These are phyloP conservation scores for Phytopythium aichiense DNA, from an alignment of 352 stramenopile genomes.

Conservation along the genomic window DNA sequence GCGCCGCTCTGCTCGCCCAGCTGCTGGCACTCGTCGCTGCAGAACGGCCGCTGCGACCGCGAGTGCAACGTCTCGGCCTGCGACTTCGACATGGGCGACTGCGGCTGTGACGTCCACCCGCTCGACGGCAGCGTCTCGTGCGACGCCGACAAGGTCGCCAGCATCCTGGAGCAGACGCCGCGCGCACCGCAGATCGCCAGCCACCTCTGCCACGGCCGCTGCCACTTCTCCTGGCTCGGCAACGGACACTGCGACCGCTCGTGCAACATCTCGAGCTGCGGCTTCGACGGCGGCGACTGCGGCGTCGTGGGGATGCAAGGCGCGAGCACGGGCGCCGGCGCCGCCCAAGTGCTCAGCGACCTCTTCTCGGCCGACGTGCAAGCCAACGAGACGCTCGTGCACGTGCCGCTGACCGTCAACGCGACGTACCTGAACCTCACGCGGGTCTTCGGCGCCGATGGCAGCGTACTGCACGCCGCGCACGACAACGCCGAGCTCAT, in stretches of 20 bases:
- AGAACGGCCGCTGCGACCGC: conserved; percentile 86
- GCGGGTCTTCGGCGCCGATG: conserved; percentile 55
- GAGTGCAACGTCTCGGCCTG: conserved; percentile 88
- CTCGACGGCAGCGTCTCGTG: conserved; percentile 45
- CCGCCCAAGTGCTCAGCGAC: conserved; percentile 10
- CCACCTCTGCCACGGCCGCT: conserved; percentile 68
- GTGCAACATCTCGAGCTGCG: conserved; percentile 82
- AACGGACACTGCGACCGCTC: conserved; percentile 70
- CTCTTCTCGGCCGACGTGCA: conserved; percentile 42
- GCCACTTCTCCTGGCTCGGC: conserved; percentile 77
- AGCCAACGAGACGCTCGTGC: conserved; percentile 57
- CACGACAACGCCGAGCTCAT: conserved; percentile 72
- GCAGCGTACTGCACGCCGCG: conserved; percentile 39
- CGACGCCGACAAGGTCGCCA: conserved; percentile 55
- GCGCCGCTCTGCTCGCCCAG: conserved; percentile 82
- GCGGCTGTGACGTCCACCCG: conserved; percentile 66
- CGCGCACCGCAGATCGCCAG: conserved; percentile 40
- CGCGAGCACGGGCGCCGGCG: background rate
- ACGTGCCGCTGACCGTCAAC: conserved; percentile 60
- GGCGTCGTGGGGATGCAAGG: conserved; percentile 14
- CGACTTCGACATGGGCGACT: conserved; percentile 93
- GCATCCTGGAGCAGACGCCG: conserved; percentile 46
- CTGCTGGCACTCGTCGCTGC: conserved; percentile 73
- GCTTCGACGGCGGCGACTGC: conserved; percentile 84
- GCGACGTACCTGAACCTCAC: conserved; percentile 68